Percentiles rank a stretch among this genome's conserved stretches.
Conservation (phyloP, 2,329 filamentous ascomycete genomes). For the Fusarium xyrophilum region DNA sequence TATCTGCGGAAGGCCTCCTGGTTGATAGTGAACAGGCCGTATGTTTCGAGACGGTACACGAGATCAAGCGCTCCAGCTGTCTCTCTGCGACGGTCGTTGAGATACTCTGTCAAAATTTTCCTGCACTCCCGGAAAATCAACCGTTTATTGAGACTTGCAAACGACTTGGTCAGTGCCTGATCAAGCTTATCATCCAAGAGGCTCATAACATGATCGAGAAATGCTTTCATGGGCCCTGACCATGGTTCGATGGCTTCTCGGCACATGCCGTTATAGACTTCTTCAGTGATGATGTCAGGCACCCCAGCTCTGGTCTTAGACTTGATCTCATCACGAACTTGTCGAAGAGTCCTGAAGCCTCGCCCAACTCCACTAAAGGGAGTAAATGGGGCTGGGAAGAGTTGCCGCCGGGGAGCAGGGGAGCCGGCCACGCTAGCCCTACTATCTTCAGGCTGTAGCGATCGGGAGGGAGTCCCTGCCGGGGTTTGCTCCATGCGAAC, state of each 20-base stretch:
- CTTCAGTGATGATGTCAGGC: constrained; percentile 64
- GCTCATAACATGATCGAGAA: constrained; percentile 56
- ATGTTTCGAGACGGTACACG: constrained; percentile 60
- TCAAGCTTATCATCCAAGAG: constrained; percentile 57
- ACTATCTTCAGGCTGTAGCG: constrained; percentile 51
- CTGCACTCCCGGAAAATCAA: constrained; percentile 58
- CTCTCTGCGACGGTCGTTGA: constrained; percentile 49
- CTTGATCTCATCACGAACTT: constrained; percentile 63
- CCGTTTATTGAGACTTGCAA: constrained; percentile 55
- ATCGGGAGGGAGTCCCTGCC: constrained; percentile 15
- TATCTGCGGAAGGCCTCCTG: constrained; percentile 56
- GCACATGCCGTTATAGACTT: constrained; percentile 66
- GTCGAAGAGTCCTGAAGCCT: constrained; percentile 54
- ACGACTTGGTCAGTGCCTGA: constrained; percentile 55
- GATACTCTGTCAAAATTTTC: constrained; percentile 53
- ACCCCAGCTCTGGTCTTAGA: constrained; percentile 63
- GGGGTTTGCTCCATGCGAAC: constrained; percentile 34
- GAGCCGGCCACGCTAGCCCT: constrained; percentile 33
- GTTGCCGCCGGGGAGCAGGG: constrained; percentile 10
- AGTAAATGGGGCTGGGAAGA: constrained; percentile 49
- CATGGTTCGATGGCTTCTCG: constrained; percentile 65
- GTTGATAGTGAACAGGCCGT: constrained; percentile 66
- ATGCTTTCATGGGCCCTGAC: constrained; percentile 58
- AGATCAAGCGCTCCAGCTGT: constrained; percentile 51
- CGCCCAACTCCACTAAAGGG: constrained; percentile 50